These are phyloP conservation scores for Fistulinella prunicolor DNA, from an alignment of 768 basidiomycete species.

Conservation along the genomic window DNA sequence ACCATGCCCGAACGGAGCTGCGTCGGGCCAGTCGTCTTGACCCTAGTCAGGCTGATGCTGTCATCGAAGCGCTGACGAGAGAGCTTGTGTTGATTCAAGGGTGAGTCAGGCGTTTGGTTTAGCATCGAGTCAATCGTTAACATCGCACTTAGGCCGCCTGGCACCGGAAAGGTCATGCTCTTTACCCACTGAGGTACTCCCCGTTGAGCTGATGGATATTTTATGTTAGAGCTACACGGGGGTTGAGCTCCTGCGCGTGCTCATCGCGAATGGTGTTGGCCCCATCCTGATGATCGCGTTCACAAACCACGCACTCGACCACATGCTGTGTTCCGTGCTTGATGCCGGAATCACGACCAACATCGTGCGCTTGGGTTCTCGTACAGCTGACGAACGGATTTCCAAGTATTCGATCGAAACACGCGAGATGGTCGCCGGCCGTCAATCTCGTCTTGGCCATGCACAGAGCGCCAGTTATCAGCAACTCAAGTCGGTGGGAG, in stretches of 20 bases:
- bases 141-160: slow-evolving; percentile 54
- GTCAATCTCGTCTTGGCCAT: slow-evolving; percentile 40
- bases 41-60: slow-evolving; percentile 66
- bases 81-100: slow-evolving; percentile 74
- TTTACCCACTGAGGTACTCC: too few relatives aligned
- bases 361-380: slow-evolving; percentile 68
- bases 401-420: slow-evolving; percentile 57
- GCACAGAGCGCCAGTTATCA: slow-evolving; percentile 33
- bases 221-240: slow-evolving; percentile 63
- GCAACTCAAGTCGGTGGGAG: slow-evolving; percentile 41
- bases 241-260: slow-evolving; percentile 63
- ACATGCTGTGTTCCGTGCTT: slow-evolving; percentile 62
- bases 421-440: slow-evolving; percentile 45
- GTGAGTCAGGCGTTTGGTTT: slow-evolving; percentile 32
- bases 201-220: not conserved
- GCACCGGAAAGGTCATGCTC: slow-evolving; percentile 79
- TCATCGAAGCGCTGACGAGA: slow-evolving; percentile 56
- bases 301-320: slow-evolving; percentile 80
- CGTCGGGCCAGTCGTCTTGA: slow-evolving; percentile 55
- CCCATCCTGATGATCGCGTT: slow-evolving; percentile 62
- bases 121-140: not conserved
- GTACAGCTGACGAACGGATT: slow-evolving; percentile 59
- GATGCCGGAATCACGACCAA: slow-evolving; percentile 61
- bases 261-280: slow-evolving; percentile 49
- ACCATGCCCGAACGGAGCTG: slow-evolving; percentile 46